Evolutionary conservation across 176 grass and related monocot species (phyloP).

Genomic region (Eragrostis nindensis): DNA sequence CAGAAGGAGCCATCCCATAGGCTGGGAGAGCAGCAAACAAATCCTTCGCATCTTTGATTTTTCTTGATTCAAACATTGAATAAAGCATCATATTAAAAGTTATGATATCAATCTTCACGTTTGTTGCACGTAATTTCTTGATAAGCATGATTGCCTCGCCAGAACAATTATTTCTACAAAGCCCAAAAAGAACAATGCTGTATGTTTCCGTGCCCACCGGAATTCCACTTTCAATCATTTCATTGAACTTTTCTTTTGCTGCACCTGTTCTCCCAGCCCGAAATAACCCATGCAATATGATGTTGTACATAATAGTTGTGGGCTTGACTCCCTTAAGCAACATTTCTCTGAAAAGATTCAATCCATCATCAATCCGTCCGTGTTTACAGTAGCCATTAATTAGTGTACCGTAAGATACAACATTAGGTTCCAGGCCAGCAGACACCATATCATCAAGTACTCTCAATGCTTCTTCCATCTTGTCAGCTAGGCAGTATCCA

Average conservation of each 20-base stretch:
- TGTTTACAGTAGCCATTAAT: background rate
- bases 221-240: slow-evolving; percentile 13
- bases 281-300: slow-evolving; percentile 20
- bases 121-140: background rate
- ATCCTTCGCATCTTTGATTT: background rate
- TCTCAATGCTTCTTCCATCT: background rate
- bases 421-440: background rate
- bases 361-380: background rate
- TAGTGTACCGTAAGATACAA: background rate
- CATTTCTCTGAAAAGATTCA: slow-evolving; percentile 4
- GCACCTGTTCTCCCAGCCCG: background rate
- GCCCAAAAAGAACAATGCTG: background rate
- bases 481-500: slow-evolving; percentile 8
- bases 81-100: slow-evolving; percentile 3
- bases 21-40: background rate
- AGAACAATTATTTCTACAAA: slow-evolving; percentile 2
- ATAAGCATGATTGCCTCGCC: background rate
- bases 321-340: background rate
- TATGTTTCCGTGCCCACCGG: background rate
- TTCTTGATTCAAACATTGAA: background rate
- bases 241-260: background rate
- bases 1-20: background rate
- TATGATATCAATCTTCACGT: background rate
- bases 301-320: background rate
- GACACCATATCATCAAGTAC: background rate